Percentiles rank a stretch among this genome's conserved stretches.
Conservation (phyloP, 352 stramenopile genomes). For the Pythium periplocum region DNA sequence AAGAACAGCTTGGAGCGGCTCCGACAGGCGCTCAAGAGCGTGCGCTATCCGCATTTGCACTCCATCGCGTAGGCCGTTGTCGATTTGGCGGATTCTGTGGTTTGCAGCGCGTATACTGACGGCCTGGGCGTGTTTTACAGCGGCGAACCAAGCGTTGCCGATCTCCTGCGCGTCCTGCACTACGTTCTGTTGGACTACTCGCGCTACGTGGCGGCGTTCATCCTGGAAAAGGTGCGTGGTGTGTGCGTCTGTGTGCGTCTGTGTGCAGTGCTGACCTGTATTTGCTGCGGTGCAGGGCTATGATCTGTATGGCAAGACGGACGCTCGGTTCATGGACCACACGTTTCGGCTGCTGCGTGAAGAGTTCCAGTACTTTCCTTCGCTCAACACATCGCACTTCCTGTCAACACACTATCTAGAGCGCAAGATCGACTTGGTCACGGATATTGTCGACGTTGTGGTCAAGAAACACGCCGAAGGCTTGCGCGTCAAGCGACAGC, state of each 20-base stretch:
- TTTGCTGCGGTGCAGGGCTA: conserved; percentile 26
- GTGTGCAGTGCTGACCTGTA: background rate
- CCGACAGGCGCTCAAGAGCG: conserved; percentile 41
- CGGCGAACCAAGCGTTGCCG: conserved; percentile 6
- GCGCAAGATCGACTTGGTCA: conserved; percentile 48
- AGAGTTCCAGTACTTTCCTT: conserved; percentile 67
- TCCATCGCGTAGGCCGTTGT: conserved; percentile 14
- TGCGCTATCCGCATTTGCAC: conserved; percentile 45
- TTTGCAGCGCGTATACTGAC: no score
- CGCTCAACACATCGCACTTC: conserved; percentile 59
- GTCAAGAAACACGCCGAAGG: conserved; percentile 45
- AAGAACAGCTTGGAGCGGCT: conserved; percentile 57
- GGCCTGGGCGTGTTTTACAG: background rate
- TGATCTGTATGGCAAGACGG: conserved; percentile 74
- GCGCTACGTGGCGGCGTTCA: conserved; percentile 47
- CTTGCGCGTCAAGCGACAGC: conserved; percentile 27
- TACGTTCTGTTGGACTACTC: conserved; percentile 73
- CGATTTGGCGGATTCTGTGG: background rate
- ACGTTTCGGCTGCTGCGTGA: conserved; percentile 66
- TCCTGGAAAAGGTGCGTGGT: conserved; percentile 29
- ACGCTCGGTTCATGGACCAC: conserved; percentile 70
- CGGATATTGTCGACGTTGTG: conserved; percentile 41
- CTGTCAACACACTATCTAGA: conserved; percentile 55
- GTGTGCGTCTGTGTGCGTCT: background rate
- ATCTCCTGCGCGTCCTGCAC: conserved; percentile 67